Base-by-base conservation (phyloP, 768 basidiomycete species). In the Trametes cubensis region DNA sequence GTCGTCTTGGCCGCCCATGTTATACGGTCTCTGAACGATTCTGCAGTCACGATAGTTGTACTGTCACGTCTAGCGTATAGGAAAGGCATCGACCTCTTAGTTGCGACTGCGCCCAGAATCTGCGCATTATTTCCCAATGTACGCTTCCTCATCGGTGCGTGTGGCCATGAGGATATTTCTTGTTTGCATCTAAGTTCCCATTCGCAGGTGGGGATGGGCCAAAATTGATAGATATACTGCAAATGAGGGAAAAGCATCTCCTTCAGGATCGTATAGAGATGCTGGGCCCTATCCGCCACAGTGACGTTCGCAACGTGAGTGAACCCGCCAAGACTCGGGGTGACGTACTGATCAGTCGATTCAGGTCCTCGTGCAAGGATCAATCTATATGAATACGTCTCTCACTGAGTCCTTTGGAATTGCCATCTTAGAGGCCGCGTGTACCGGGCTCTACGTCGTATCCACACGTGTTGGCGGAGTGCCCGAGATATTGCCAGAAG, bases 341-440 rank as follows among this genome's bases (percentile, higher is more conserved):
- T n/a, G 10, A 6, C 34, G 10, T 34, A 4, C n/a, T 34, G 20
- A 30, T 13, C n/a, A 10, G n/a, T 17, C n/a, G 6, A 5, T 25
- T 17, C 65, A 95, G 93, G 87, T 97, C n/a, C 82, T 99, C 13
- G 79, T 80, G 7, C 86, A 86, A 45, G 97, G 95, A 1, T 82
- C 92, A 14, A 95, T 99, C 62, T 99, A 90, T 76, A 80, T 99
- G 79, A 97, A 95, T 70, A 95, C 97, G 0, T 95, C 94, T 0
- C 81, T 98, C 25, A 98, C 96, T 1, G 97, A 98, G 72, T 85
- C 97, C 0, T 99, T 98, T 67, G 96, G 97, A 0, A 98, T 96
- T 66, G 92, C 91, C n/a, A 95, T 96, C 65, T 83, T 99, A 45
- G 97, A 99, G 77, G 97, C 96, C 0, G 97, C 97, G 0, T 95